Base-by-base conservation (phyloP, 75 land plant genomes). In the Picea glauca region DNA sequence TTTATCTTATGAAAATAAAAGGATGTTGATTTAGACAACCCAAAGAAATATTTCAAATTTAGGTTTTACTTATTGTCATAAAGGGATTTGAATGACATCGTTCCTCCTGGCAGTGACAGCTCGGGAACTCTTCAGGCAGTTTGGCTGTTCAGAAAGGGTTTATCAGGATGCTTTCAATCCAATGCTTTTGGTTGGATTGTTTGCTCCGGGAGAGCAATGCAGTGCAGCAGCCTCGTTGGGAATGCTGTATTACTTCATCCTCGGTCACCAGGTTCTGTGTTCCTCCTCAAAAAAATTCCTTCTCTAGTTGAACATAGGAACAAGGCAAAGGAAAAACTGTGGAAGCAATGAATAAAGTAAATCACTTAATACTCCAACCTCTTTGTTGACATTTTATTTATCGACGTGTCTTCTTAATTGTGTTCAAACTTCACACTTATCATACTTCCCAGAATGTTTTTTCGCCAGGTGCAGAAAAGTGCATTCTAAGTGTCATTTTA, bases 211-310 rank as follows among this genome's bases (percentile, higher is more conserved):
- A 68, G 98, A 94, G 84, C 93, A 89, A 83, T 92, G 95, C 68
- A 94, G 98, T 85, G 98, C 96, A 63, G 90, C 95, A 72, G 93
- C 98, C 65, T 78, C 89, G 33, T 43, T 94, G 46, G 95, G 88
- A 83, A 88, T 93, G 88, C 86, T 94, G 50, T 91, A 94, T 81
- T 94, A 91, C 76, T 88, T 84, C 58, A 81, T 94, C 38, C 86
- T 94, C 68, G 90, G 93, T 43, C 95, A 93, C 79, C 98, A 94
- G 98, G 98, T 93, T 33, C 32, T 60, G 35, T 30, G 67, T 17
- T 62, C 20, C 35, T 54, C 59, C 65, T 12, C 11, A 76, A 23
- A 21, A 58, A 54, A 77, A 13, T 31, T 13, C 57, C 30, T 38
- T 75, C 76, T 54, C 17, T 23, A 26, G 31, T 54, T 23, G 57